Evolutionary conservation across 345 rosid genomes (phyloP), one percentile per base, ranked within the genome.

Genomic region (Ceriops decandra): DNA sequence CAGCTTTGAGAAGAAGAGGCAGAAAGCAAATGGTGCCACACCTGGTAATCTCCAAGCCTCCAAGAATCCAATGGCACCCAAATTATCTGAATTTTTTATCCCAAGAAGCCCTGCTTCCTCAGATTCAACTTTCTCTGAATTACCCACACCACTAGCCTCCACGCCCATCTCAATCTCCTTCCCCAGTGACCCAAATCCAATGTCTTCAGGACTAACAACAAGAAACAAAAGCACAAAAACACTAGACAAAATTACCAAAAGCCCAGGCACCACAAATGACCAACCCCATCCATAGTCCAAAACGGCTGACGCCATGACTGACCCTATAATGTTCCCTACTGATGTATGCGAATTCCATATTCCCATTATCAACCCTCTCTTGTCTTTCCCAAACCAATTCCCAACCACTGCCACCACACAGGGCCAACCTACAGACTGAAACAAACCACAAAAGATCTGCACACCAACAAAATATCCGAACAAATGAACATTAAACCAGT

Each of bases 371-470:
- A 93, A 71, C 30, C 97, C 97, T 78, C 99, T 87, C 75, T 93
- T 89, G 66, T 84, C 88, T 75, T 95, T 95, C 71, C 89, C 93
- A 77, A 79, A 89, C 99, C 96, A 91, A 62, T 91, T 91, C 63
- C 99, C 96, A 70, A 90, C 87, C 22, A 91, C 84, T 19, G 99
- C 80, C 36, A 91, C 97, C 75, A 95, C 97, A 82, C 90, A 95
- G 67, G 99, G 97, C 97, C 96, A 95, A n/a, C 99, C 96, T 31
- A 88, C 88, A 15, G 98, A 93, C 77, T 91, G 98, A 81, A 91
- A 89, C 79, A 89, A 68, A 20, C 98, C 97, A 74, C 93, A 88
- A 32, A 85, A 69, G 60, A 91, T 78, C 82, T 93, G 96, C 64
- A 88, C 90, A 62, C 59, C 76, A 62, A 91, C 52, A 79, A 81